Evolutionary conservation across 2,329 filamentous ascomycete species (phyloP).

Genomic region (Myriangium duriaei): DNA sequence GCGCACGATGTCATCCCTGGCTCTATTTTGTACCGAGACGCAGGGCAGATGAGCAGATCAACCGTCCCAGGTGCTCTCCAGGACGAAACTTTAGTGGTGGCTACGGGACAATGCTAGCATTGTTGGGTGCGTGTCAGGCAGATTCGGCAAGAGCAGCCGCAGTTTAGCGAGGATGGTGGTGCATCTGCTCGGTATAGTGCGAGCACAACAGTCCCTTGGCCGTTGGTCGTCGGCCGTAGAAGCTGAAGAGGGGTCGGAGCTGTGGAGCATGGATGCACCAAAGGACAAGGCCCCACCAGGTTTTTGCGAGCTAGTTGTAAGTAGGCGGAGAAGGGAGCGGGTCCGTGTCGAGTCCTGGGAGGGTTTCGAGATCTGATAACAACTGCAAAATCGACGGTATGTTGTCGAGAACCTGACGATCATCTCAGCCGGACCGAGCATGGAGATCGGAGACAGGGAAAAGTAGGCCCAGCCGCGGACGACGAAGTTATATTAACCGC

Average conservation of each 20-base stretch:
- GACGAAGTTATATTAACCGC: no score
- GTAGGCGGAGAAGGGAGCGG: no score
- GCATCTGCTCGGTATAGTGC: not conserved
- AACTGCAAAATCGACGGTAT: not conserved
- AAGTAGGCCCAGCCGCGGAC: no score
- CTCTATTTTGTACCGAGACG: no score
- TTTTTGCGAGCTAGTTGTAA: not conserved
- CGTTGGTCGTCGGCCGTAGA: not conserved
- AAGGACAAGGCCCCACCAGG: not conserved
- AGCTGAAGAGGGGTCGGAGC: not conserved
- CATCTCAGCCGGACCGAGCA: no score
- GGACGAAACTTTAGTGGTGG: no score
- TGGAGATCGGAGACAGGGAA: no score
- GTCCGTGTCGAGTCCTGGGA: not conserved
- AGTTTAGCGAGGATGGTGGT: not conserved
- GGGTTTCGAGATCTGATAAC: not conserved
- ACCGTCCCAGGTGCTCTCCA: no score
- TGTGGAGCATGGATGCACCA: not conserved
- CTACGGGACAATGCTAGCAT: no score
- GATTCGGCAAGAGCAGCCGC: not conserved
- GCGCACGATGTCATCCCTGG: not conserved
- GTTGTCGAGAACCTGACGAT: no score
- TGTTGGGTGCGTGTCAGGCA: not conserved
- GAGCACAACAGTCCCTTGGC: no score
- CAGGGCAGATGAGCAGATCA: no score